A percentile compares a stretch with the other conserved stretches of the same genome.
Conservation (phyloP, 2,329 filamentous ascomycete genomes). For the Raffaelea albimanens region DNA sequence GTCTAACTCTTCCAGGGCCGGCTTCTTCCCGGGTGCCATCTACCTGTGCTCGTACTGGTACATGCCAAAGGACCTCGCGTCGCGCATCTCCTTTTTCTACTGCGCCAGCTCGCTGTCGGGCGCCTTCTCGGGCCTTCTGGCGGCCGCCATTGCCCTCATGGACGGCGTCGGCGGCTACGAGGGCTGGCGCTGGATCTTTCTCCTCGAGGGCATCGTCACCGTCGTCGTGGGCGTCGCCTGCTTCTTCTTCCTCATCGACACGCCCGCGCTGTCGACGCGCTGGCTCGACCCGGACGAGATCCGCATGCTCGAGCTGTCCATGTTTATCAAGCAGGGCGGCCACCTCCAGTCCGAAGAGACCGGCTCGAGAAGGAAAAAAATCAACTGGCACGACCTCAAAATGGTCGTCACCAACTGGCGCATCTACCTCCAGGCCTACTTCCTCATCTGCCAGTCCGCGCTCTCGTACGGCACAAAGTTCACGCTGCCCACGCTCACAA, state of each 20-base stretch:
- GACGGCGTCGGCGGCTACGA: slow-evolving; percentile 3
- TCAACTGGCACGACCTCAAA: not conserved
- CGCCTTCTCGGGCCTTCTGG: slow-evolving; percentile 6
- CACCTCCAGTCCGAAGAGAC: not conserved
- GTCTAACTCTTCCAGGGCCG: slow-evolving; percentile 10
- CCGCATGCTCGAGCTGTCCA: not conserved
- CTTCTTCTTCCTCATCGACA: not conserved
- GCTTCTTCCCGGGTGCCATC: slow-evolving; percentile 21
- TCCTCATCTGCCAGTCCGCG: not conserved
- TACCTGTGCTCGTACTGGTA: slow-evolving; percentile 22
- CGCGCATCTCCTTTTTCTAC: slow-evolving; percentile 6
- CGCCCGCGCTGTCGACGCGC: not conserved
- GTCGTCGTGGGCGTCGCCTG: slow-evolving; percentile 9
- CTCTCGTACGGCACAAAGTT: not conserved
- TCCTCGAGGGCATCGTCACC: slow-evolving; percentile 33
- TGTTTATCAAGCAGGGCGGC: not conserved
- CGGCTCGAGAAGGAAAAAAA: not conserved
- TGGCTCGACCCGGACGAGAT: not conserved
- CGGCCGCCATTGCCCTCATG: slow-evolving; percentile 7
- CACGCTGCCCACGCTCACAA: not conserved
- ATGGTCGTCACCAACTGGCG: slow-evolving; percentile 11
- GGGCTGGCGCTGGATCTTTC: slow-evolving; percentile 31
- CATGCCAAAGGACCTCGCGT: slow-evolving; percentile 17
- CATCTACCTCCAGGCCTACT: slow-evolving; percentile 17
- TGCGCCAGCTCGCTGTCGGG: slow-evolving; percentile 3